Evolutionary conservation across 2,329 filamentous ascomycete species (phyloP), one percentile per base, ranked within the genome.

Genomic region (Ilyonectria destructans): DNA sequence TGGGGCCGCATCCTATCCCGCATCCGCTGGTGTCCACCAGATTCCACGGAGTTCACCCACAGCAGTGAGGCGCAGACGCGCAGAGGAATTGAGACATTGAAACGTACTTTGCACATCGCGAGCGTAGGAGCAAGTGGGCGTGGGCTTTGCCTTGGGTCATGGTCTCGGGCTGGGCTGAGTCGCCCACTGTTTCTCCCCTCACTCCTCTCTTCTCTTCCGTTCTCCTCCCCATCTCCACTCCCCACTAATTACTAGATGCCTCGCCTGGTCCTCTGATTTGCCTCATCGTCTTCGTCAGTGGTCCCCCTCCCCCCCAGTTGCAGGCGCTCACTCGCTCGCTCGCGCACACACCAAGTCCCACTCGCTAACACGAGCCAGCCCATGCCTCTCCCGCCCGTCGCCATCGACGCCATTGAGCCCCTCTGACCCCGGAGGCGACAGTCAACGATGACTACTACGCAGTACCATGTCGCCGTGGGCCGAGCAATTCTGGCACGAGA

Each of bases 361-460:
- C 51, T 35, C 31, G 51, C 51, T 37, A 68, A 75, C 70, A 76
- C 71, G 70, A 76, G 67, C 74, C 71, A 76, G 71, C 63, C 72
- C 70, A 76, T 76, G 74, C 75, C 65, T 74, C 71, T 77, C 74
- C 74, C 74, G 74, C 68, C 74, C 71, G 71, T 75, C 65, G 73
- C 65, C 74, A 76, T 76, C 74, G 74, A 75, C 74, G 71, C 74
- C 74, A 75, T 76, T 71, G 68, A 71, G 62, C 68, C 61, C 68
- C 54, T 60, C 63, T 62, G 64, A 75, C 71, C 72, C 71, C 71
- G 40, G 74, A 73, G 69, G 72, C 69, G 69, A 76, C 68, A 74
- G 54, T 68, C 62, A 62, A 69, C 69, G 57, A 72, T 66, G 70
- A 69, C 67, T 64, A 19, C 48, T 9, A 51, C 23, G 17, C 13